Evolutionary conservation across 164 flowering plant genomes (phyloP).

Genomic region (Tetrastigma voinierianum): DNA sequence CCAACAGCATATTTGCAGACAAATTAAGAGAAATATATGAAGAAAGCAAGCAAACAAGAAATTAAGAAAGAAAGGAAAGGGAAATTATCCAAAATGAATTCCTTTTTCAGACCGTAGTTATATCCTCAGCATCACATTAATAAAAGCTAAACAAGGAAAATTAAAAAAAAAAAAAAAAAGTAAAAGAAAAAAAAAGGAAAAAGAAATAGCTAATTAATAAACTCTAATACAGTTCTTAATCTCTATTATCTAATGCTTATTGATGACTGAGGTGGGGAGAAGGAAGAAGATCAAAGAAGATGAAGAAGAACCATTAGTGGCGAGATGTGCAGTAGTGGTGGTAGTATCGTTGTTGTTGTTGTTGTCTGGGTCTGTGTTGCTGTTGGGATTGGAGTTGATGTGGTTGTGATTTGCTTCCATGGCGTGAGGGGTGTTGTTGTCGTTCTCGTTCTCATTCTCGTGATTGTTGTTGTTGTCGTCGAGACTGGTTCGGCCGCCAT

Average conservation of each 20-base stretch:
- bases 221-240: slow-evolving; percentile 4
- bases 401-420: too few species aligned
- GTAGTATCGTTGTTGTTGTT: slow-evolving; percentile 12
- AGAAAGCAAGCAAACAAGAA: neutral
- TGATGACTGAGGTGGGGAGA: neutral
- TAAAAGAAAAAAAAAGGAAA: neutral
- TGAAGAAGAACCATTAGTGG: slow-evolving; percentile 44
- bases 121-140: slow-evolving; percentile 13
- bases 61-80: neutral
- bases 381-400: slow-evolving; percentile 1
- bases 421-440: neutral
- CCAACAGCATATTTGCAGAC: too few species aligned
- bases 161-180: neutral
- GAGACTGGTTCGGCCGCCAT: neutral
- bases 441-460: neutral
- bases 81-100: slow-evolving; percentile 1
- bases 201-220: slow-evolving; percentile 14
- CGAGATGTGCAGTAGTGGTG: slow-evolving; percentile 21
- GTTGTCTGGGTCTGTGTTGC: too few species aligned
- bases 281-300: slow-evolving; percentile 34
- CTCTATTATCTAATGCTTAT: slow-evolving; percentile 5
- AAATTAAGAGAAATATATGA: neutral
- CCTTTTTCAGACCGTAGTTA: slow-evolving; percentile 1
- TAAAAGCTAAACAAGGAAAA: slow-evolving; percentile 1
- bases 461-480: slow-evolving; percentile 1